These are phyloP conservation scores for Colletotrichum orchidophilum DNA, from an alignment of 2,329 filamentous ascomycete species.

Conservation along the genomic window DNA sequence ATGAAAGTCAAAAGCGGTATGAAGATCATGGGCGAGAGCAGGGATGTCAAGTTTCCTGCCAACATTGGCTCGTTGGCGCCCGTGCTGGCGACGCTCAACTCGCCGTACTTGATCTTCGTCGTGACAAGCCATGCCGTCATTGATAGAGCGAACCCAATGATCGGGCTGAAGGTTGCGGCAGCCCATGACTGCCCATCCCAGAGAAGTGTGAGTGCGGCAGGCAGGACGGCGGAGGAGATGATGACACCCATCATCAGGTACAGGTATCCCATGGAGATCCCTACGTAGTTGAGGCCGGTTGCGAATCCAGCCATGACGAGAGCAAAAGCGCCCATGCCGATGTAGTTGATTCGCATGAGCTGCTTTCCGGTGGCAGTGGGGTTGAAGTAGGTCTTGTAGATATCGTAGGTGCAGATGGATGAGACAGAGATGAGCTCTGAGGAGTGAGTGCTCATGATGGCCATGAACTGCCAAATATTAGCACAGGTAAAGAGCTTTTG, in stretches of 20 bases:
- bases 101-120: constrained; percentile 72
- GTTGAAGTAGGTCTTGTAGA: constrained; percentile 85
- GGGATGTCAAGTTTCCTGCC: constrained; percentile 80
- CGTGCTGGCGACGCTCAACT: constrained; percentile 72
- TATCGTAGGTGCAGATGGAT: constrained; percentile 82
- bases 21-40: constrained; percentile 76
- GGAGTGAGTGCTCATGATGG: constrained; percentile 85
- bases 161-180: constrained; percentile 75
- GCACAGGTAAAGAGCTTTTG: neutral
- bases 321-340: constrained; percentile 71
- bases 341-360: constrained; percentile 78
- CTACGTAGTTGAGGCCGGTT: constrained; percentile 72
- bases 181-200: constrained; percentile 70
- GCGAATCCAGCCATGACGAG: constrained; percentile 80
- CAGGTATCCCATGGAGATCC: constrained; percentile 81
- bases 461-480: constrained; percentile 70
- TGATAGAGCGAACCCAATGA: constrained; percentile 73
- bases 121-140: constrained; percentile 83
- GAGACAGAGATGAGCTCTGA: constrained; percentile 88
- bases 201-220: constrained; percentile 76
- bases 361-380: constrained; percentile 74
- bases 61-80: constrained; percentile 84
- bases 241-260: constrained; percentile 88
- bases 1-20: constrained; percentile 75
- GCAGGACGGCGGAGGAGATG: constrained; percentile 80